Evolutionary conservation across 352 stramenopile species (phyloP).

Genomic region (Phytophthora boehmeriae): DNA sequence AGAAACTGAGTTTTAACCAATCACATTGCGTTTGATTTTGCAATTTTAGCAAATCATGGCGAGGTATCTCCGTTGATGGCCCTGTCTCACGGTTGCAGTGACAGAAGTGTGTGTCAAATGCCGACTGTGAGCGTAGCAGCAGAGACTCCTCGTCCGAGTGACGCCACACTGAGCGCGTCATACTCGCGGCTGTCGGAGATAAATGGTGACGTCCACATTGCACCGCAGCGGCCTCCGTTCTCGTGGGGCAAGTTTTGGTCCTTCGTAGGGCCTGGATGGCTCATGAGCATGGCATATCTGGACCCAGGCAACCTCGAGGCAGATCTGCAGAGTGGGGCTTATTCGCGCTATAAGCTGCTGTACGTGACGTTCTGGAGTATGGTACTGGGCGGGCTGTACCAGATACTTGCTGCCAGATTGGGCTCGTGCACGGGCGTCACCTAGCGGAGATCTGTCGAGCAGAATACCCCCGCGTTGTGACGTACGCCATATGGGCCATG

Average conservation of each 20-base stretch:
- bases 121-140: background rate
- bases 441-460: conserved; percentile 74
- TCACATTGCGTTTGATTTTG: background rate
- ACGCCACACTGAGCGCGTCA: conserved; percentile 20
- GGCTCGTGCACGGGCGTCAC: conserved; percentile 85
- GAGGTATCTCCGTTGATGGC: background rate
- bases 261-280: conserved; percentile 48
- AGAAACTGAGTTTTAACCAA: background rate
- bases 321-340: conserved; percentile 91
- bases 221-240: conserved; percentile 34
- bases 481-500: conserved; percentile 79
- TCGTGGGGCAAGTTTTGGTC: conserved; percentile 67
- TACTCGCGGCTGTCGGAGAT: conserved; percentile 28
- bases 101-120: conserved; percentile 17
- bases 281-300: conserved; percentile 71
- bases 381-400: conserved; percentile 82
- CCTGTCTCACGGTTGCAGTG: conserved; percentile 20
- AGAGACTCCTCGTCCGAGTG: conserved; percentile 19
- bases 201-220: conserved; percentile 9
- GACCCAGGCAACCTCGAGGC: conserved; percentile 93
- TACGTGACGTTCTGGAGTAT: conserved; percentile 89
- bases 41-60: background rate
- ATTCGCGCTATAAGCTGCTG: conserved; percentile 82
- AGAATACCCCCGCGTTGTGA: conserved; percentile 64
- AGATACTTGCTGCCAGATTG: conserved; percentile 87